These are phyloP conservation scores for Ustulina deusta DNA, from an alignment of 2,329 filamentous ascomycete genomes.

Conservation along the genomic window DNA sequence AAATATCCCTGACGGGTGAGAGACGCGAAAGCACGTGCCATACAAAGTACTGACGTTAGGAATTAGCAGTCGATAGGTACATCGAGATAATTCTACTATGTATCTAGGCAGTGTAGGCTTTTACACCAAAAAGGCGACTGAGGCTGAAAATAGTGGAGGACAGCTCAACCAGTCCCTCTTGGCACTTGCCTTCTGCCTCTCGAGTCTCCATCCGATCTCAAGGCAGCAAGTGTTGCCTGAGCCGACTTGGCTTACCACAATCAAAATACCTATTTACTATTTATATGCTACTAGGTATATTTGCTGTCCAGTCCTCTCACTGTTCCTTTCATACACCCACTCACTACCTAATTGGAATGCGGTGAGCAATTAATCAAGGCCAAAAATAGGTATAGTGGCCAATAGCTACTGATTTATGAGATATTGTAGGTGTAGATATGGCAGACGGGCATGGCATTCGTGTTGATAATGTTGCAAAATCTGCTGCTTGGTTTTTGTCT, in stretches of 20 bases:
- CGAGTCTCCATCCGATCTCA: constrained; percentile 16
- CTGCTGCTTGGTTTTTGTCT: no score
- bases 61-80: constrained; percentile 19
- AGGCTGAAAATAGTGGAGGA: constrained; percentile 25
- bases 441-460: no score
- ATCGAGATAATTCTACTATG: no score
- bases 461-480: no score
- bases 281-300: not conserved
- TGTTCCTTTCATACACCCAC: no score
- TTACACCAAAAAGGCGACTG: not conserved
- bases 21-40: constrained; percentile 43
- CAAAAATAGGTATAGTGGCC: not conserved
- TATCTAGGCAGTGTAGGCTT: constrained; percentile 8
- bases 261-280: not conserved
- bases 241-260: not conserved
- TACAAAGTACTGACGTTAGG: constrained; percentile 9
- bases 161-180: constrained; percentile 23
- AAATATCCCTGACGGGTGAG: not conserved
- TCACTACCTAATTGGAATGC: no score
- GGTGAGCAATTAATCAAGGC: not conserved
- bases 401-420: no score
- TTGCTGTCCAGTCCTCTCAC: no score
- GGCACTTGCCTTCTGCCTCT: constrained; percentile 26
- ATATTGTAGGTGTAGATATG: no score
- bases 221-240: constrained; percentile 41